Evolutionary conservation across 2,329 filamentous ascomycete genomes (phyloP), one percentile per base, ranked within the genome.

Genomic region (Leptographium flavum): DNA sequence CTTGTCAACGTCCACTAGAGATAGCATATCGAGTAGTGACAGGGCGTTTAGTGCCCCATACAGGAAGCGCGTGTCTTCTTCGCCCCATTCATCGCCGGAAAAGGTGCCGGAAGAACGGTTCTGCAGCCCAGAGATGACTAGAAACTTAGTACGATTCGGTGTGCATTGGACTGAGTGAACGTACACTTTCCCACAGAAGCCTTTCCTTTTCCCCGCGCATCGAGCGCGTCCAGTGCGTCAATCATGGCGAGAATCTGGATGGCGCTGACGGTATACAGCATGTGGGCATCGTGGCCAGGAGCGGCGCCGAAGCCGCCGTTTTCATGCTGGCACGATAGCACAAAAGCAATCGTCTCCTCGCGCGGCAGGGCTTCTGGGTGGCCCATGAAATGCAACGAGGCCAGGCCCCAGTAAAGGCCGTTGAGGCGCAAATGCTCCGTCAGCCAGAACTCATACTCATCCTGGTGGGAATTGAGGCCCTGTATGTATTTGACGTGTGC

Each of bases 401-500:
- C 92, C 47, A 98, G 66, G 14, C 92, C 92, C 92, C 92, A 98
- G 64, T 98, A 98, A 40, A 98, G 76, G 38, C 92, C 92, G 60
- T 92, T 95, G 47, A 98, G 74, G 49, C 92, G 87, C 53, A 98
- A 73, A 61, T 98, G 92, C 64, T 98, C 90, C 14, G 92, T 98
- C 59, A 96, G 72, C 83, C 90, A 95, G 68, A 96, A 98, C 63
- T 95, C 87, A 55, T 94, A 80, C 64, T 95, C 86, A 70, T 96
- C 87, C 67, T 84, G 87, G 59, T 83, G 81, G 53, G 82, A 87
- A 63, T 98, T 87, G 54, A 98, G 73, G 57, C 83, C 86, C 64
- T 94, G 86, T 54, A 98, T 87, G 62, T 96, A 98, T 59, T 79
- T 78, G 56, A 96, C 86, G 62, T 98, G 92, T 21, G 72, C 69